Conservation (phyloP, 352 stramenopile species). For the Thalassiosira oceanica region DNA sequence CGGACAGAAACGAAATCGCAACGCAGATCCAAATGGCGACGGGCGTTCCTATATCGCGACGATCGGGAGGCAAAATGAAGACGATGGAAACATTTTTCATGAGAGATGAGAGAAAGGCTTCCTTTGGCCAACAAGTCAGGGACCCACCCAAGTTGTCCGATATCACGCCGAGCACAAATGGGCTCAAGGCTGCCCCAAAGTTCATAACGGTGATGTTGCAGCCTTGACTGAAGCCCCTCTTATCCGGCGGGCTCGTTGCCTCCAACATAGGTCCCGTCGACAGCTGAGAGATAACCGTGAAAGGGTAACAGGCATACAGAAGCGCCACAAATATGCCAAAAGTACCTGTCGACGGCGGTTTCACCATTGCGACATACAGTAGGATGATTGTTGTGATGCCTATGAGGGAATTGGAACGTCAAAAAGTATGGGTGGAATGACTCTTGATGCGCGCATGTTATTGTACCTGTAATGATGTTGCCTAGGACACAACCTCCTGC, state of each 20-base stretch:
- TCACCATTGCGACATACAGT: constrained; percentile 11
- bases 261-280: constrained; percentile 22
- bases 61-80: too few species aligned
- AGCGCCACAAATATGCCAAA: constrained; percentile 33
- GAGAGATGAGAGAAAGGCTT: too few species aligned
- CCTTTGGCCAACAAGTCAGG: too few species aligned
- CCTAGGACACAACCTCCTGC: constrained; percentile 26
- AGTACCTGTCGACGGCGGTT: constrained; percentile 4
- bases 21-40: constrained; percentile 47
- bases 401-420: too few species aligned
- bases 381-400: constrained; percentile 2
- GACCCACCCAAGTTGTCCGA: too few species aligned
- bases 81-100: too few species aligned
- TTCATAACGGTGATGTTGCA: constrained; percentile 36
- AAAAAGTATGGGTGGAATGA: too few species aligned
- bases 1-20: constrained; percentile 35
- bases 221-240: constrained; percentile 27
- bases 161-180: constrained; percentile 23
- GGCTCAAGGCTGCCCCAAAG: constrained; percentile 25
- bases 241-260: constrained; percentile 15
- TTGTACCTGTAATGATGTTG: too few species aligned
- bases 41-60: too few species aligned
- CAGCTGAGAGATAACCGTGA: constrained; percentile 26
- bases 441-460: too few species aligned
- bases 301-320: constrained; percentile 31